Evolutionary conservation across 495 filamentous ascomycete species (phyloP), one percentile per base, ranked within the genome.

Genomic region (Penicillium atrosanguineum): DNA sequence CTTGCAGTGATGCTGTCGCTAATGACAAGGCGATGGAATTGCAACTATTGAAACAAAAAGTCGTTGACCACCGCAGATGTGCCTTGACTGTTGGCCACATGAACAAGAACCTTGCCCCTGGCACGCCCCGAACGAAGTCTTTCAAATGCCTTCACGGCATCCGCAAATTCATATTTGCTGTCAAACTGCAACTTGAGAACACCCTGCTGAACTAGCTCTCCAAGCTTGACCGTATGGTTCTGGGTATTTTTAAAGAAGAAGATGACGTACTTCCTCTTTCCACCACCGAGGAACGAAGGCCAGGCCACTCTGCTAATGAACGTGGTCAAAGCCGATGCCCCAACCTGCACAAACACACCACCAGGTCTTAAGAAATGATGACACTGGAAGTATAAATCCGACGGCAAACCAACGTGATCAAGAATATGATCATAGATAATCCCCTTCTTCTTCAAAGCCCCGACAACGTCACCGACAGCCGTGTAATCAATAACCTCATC

Each of bases 401-500:
- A 61, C 1, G 80, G 72, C 8, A 56, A 39, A 0, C 81, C 83
- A 18, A 86, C 76, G 68, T 87, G 84, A 65, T 91, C 88, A 20
- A 90, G 67, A 0, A 79, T 73, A 26, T 81, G 72, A 50, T 75
- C 63, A 68, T 82, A 90, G 6, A 79, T 65, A 11, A 68, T 64
- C 0, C 82, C 83, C 39, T 74, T 69, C 4, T 61, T 58, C 62
- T 73, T 73, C 11, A 90, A 57, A 7, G 55, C 67, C 8, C 72
- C 61, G 37, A 77, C 57, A 1, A 88, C 70, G 62, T 84, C 70
- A 8, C 7, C 11, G 1, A 56, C 57, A 9, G 68, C 60, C n/a
- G 77, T 83, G 59, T 91, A 91, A 59, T 91, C 86, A 40, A 91
- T 73, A 2, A 88, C 74, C 48, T 84, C 79, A 56, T 89, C 85